Conservation (phyloP, 148 eudicot genomes). For the Nepenthes gracilis region DNA sequence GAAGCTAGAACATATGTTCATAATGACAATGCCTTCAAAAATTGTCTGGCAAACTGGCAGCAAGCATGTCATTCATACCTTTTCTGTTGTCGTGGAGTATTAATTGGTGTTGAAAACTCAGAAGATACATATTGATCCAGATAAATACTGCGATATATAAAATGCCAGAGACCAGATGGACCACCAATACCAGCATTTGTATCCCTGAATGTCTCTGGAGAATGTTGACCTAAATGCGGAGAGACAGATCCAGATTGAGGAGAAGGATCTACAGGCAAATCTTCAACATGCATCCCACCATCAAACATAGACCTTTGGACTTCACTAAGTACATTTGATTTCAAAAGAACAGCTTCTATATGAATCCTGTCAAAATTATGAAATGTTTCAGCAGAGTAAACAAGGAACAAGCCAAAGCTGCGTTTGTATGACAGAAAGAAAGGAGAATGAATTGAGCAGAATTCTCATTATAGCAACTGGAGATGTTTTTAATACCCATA, state of each 20-base stretch:
- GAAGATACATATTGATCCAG: slow-evolving; percentile 88
- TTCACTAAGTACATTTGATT: slow-evolving; percentile 87
- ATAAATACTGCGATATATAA: slow-evolving; percentile 76
- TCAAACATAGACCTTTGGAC: slow-evolving; percentile 74
- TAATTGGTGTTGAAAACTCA: slow-evolving; percentile 82
- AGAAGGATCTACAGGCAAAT: slow-evolving; percentile 63
- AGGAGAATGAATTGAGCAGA: too few relatives aligned
- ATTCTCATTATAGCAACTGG: too few relatives aligned
- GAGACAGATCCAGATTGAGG: slow-evolving; percentile 49
- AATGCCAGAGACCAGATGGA: slow-evolving; percentile 95
- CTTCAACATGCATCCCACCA: slow-evolving; percentile 94
- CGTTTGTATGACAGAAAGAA: background rate
- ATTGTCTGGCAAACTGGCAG: background rate
- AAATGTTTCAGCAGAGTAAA: background rate
- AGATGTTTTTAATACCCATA: too few relatives aligned
- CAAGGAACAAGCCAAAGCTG: background rate
- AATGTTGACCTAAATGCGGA: slow-evolving; percentile 62
- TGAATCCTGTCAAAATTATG: slow-evolving; percentile 39
- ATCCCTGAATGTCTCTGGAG: slow-evolving; percentile 40
- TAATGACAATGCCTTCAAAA: background rate
- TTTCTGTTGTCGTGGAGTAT: slow-evolving; percentile 67
- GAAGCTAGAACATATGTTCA: background rate
- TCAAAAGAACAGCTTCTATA: slow-evolving; percentile 68
- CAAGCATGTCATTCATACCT: slow-evolving; percentile 31
- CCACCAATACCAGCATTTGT: slow-evolving; percentile 58